A percentile compares a stretch with the other conserved stretches of the same genome.
Evolutionary conservation across 2,329 filamentous ascomycete genomes (phyloP).

Genomic region (Xylariaceae sp.): DNA sequence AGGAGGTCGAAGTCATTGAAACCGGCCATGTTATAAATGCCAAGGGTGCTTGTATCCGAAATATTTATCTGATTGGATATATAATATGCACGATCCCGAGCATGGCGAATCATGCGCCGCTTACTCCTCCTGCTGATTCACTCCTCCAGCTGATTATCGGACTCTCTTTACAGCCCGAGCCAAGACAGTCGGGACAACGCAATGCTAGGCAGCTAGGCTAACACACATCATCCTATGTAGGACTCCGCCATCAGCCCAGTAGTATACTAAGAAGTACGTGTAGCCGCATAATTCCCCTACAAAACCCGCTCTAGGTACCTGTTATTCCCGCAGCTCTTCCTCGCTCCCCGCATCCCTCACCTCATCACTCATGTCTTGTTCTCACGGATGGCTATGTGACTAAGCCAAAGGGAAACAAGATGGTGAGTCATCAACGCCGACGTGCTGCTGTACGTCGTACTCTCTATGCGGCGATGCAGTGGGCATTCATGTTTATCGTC

Average conservation of each 20-base stretch:
- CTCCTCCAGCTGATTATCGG: not conserved
- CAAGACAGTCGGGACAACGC: not conserved
- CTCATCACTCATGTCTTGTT: not conserved
- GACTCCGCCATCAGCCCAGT: not conserved
- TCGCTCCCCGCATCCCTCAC: too few relatives aligned
- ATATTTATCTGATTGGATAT: not conserved
- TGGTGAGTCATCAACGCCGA: not conserved
- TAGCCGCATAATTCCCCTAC: too few relatives aligned
- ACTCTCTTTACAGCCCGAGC: not conserved
- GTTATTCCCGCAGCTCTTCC: too few relatives aligned
- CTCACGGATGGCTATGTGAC: not conserved
- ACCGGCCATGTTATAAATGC: not conserved
- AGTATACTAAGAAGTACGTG: too few relatives aligned
- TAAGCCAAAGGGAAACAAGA: not conserved
- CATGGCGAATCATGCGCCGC: too few relatives aligned
- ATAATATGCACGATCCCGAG: not conserved
- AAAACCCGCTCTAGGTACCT: too few relatives aligned
- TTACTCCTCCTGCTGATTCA: not conserved
- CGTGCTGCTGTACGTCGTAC: not conserved
- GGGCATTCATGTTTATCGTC: not conserved
- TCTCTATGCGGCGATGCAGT: not conserved
- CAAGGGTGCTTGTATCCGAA: not conserved
- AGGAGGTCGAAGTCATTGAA: not conserved
- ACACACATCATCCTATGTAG: not conserved
- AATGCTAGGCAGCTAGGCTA: not conserved